Evolutionary conservation across 768 basidiomycete species (phyloP).

Genomic region (Daedalea quercina): DNA sequence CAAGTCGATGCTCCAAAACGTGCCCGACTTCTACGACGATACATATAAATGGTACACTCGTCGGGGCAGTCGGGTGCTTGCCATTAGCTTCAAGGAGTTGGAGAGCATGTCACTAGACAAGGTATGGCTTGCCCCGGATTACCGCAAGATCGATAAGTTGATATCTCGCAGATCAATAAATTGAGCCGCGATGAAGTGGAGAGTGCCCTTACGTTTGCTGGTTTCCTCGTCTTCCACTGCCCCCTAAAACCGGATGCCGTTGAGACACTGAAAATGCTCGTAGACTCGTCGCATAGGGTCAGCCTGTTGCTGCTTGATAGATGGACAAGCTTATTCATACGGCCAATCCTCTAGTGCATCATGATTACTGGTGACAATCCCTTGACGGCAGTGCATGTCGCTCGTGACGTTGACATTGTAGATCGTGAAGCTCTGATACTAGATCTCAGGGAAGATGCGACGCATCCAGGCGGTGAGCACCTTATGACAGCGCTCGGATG

Average conservation of each 20-base stretch:
- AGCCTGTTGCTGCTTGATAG: slow-evolving; percentile 22
- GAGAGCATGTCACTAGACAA: slow-evolving; percentile 63
- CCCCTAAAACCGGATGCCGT: slow-evolving; percentile 94
- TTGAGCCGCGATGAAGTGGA: slow-evolving; percentile 80
- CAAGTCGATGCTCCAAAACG: slow-evolving; percentile 68
- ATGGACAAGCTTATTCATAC: slow-evolving; percentile 2
- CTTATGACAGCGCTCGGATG: background rate
- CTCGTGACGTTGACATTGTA: slow-evolving; percentile 93
- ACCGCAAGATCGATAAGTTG: background rate
- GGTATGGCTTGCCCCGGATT: slow-evolving; percentile 35
- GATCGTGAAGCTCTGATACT: slow-evolving; percentile 92
- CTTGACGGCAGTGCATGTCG: slow-evolving; percentile 93
- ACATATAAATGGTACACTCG: slow-evolving; percentile 94
- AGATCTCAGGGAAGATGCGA: slow-evolving; percentile 79
- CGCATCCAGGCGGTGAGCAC: slow-evolving; percentile 60
- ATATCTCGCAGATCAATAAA: slow-evolving; percentile 69
- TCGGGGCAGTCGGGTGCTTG: slow-evolving; percentile 88
- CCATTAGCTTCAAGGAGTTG: slow-evolving; percentile 83
- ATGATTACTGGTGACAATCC: slow-evolving; percentile 99
- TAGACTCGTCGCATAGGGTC: slow-evolving; percentile 94
- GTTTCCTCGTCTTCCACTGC: slow-evolving; percentile 98
- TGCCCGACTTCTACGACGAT: slow-evolving; percentile 83
- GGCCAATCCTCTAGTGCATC: slow-evolving; percentile 56
- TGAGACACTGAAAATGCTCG: slow-evolving; percentile 85
- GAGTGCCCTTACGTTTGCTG: slow-evolving; percentile 73